Percentiles rank a stretch among this genome's conserved stretches.
Conservation (phyloP, 768 basidiomycete species). For the Leccinum rimulosum region DNA sequence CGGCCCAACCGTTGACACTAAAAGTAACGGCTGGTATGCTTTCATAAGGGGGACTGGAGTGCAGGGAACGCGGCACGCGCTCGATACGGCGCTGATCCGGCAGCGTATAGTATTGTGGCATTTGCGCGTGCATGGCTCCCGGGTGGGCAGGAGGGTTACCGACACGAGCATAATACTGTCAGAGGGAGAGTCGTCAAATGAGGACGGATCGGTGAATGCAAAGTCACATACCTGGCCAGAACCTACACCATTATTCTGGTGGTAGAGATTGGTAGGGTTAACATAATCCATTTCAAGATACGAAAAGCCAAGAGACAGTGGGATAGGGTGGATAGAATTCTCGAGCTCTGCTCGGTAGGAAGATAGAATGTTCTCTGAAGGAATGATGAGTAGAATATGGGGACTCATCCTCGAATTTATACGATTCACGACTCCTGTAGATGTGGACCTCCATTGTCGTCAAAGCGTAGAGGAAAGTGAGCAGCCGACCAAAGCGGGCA, state of each 20-base stretch:
- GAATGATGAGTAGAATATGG: not conserved
- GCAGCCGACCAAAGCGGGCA: not conserved
- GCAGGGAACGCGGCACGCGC: not conserved
- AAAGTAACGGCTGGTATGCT: not conserved
- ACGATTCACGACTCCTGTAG: not conserved
- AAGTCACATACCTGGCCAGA: not conserved
- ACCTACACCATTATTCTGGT: not conserved
- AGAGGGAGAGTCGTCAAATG: not conserved
- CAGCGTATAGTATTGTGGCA: not conserved
- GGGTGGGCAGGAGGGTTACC: not conserved
- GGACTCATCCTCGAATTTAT: conserved; percentile 1
- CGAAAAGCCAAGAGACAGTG: not conserved
- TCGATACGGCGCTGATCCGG: conserved; percentile 4
- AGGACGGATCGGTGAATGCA: not conserved
- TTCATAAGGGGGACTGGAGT: not conserved
- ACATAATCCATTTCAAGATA: not conserved
- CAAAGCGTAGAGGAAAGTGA: not conserved
- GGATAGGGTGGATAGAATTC: not conserved
- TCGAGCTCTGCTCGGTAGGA: not conserved
- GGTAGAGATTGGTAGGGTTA: not conserved
- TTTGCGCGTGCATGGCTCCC: not conserved
- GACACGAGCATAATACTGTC: not conserved
- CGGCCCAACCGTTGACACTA: not conserved
- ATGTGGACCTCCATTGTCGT: not conserved
- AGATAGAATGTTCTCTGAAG: not conserved